phyloP scores from a whole-genome alignment of 75 land plant genomes.

The Ceratopteris richardii region DNA sequence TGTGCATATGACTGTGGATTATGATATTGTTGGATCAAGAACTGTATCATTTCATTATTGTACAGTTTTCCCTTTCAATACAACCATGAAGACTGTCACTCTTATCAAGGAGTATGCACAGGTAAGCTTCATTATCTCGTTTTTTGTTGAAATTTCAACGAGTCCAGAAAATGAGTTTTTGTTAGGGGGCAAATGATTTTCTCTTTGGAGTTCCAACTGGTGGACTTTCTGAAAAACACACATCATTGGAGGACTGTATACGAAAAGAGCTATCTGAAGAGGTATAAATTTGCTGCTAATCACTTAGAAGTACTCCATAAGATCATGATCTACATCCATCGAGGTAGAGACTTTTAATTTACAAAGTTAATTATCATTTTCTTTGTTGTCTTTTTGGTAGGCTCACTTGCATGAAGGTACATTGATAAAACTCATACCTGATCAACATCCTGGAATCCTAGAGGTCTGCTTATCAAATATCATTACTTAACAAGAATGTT shows the following conservation, averaged over 20 bases:
- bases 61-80: conserved; percentile 19
- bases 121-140: conserved; percentile 1
- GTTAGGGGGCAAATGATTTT: conserved; percentile 18
- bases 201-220: conserved; percentile 27
- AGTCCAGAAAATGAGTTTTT: background rate
- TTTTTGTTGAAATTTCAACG: background rate
- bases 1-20: conserved; percentile 12
- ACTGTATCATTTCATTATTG: conserved; percentile 23
- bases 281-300: conserved; percentile 7
- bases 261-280: conserved; percentile 26
- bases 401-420: conserved; percentile 18
- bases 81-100: conserved; percentile 9
- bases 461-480: conserved; percentile 6
- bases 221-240: conserved; percentile 18
- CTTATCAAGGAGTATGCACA: conserved; percentile 27
- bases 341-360: too few species aligned
- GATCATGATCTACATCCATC: too few species aligned
- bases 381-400: too few species aligned
- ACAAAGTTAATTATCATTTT: background rate
- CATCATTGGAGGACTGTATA: conserved; percentile 23
- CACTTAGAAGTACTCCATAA: too few species aligned
- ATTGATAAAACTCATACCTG: conserved; percentile 14
- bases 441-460: conserved; percentile 22
- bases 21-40: conserved; percentile 24
- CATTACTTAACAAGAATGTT: background rate